Conservation (phyloP, 2,329 filamentous ascomycete genomes). For the Trichoderma guizhouense region DNA sequence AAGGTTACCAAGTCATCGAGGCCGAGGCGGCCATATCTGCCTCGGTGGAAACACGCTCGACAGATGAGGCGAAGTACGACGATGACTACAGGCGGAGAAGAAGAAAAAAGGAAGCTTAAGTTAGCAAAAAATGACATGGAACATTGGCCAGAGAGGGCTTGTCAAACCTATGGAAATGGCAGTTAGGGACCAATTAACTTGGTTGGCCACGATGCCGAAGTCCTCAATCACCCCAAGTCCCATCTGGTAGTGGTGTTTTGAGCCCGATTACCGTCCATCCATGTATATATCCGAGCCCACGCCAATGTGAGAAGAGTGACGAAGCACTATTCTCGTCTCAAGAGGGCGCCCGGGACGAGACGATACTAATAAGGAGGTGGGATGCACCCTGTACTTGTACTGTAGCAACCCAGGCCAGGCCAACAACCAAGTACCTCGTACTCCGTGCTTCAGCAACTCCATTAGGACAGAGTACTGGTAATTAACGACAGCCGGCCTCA, state of each 20-base stretch:
- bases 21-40: constrained; percentile 25
- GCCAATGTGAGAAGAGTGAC: constrained; percentile 7
- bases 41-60: constrained; percentile 22
- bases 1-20: constrained; percentile 26
- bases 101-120: neutral
- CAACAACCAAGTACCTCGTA: neutral
- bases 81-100: constrained; percentile 20
- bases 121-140: neutral
- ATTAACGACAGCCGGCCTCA: constrained; percentile 3
- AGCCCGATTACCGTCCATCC: constrained; percentile 13
- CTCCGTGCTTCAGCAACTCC: neutral
- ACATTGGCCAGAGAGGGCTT: neutral
- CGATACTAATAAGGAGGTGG: constrained; percentile 3
- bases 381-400: constrained; percentile 13
- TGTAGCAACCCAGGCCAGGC: neutral
- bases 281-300: constrained; percentile 5
- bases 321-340: constrained; percentile 6
- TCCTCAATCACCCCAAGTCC: constrained; percentile 23
- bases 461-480: neutral
- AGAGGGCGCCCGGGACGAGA: neutral
- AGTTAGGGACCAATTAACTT: constrained; percentile 28
- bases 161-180: constrained; percentile 24
- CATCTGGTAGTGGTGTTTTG: constrained; percentile 19
- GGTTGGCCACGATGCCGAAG: constrained; percentile 25
- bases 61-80: constrained; percentile 24